Evolutionary conservation across 371 early-diverging fungal species (phyloP), one percentile per base, ranked within the genome.

Genomic region (Lichtheimia corymbifera): DNA sequence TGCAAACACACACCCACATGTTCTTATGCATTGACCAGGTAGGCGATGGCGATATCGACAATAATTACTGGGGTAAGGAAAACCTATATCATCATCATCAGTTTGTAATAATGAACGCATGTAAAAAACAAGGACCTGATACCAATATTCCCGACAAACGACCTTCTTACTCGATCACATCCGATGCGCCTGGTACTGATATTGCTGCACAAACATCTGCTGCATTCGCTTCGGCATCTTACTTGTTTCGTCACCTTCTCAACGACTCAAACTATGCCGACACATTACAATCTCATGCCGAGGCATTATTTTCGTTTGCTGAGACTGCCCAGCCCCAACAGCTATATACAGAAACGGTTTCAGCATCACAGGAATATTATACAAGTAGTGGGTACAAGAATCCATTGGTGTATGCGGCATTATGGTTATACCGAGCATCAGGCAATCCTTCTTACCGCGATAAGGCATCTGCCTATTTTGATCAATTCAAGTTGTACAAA

Each of bases 361-460:
- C 80, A 13, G 82, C 74, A 0, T 72, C 62, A 4, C 17, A 55
- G 2, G 74, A 67, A 15, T 76, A 71, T 49, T 88, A 88, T 53
- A 59, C 70, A 4, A 80, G 83, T 4, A 74, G 70, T 12, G 64
- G 61, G 12, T 84, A 70, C 60, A 60, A 67, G 18, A 81, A 74
- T 55, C 84, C 85, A 52, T 66, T 87, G 2, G 82, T 82, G 3
- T 86, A 74, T 75, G 87, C 79, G 13, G 82, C 85, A 1, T 76
- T 85, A 14, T 88, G 88, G 88, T 77, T 88, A 68, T 83, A 79
- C 68, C 76, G 74, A 43, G 74, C 83, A 3, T 84, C 84, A 6
- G 74, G 72, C 45, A 68, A 83, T 50, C 9, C 64, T 5, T 62
- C 58, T 1, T 88, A 86, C 52, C 71, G 75, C 45, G 61, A 70